phyloP scores from a whole-genome alignment of 2,329 filamentous ascomycete genomes.

The Monosporascus ibericus region DNA sequence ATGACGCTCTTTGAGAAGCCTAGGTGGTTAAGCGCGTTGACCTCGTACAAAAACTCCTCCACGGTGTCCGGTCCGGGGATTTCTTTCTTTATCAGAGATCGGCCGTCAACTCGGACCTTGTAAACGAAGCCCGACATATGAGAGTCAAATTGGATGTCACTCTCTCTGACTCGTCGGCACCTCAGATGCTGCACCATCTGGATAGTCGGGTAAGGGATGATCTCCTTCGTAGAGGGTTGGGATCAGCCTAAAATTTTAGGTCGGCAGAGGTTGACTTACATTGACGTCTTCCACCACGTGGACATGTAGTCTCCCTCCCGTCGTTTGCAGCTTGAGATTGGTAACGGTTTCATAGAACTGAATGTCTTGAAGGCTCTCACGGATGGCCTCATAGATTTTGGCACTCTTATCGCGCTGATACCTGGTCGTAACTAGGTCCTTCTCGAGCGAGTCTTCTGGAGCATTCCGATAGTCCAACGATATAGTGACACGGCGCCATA shows the following conservation, averaged over 20 bases:
- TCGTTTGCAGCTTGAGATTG: constrained; percentile 88
- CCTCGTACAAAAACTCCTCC: constrained; percentile 95
- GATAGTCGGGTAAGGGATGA: constrained; percentile 75
- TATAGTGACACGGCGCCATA: constrained; percentile 84
- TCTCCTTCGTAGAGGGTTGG: constrained; percentile 51
- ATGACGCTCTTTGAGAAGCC: constrained; percentile 72
- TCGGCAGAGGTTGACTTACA: constrained; percentile 33
- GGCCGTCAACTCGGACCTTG: constrained; percentile 68
- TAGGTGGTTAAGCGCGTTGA: constrained; percentile 84
- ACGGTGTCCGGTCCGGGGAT: constrained; percentile 93
- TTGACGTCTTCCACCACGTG: constrained; percentile 97
- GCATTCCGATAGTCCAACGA: constrained; percentile 88
- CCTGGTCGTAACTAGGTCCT: constrained; percentile 68
- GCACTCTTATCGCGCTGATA: constrained; percentile 89
- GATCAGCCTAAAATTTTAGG: constrained; percentile 2
- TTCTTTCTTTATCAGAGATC: constrained; percentile 88
- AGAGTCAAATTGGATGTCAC: constrained; percentile 74
- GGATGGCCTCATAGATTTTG: constrained; percentile 90
- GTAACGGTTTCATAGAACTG: constrained; percentile 96
- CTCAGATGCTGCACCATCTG: constrained; percentile 68
- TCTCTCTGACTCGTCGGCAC: constrained; percentile 62
- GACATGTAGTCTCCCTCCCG: constrained; percentile 81
- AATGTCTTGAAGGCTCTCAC: constrained; percentile 86
- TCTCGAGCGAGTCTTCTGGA: constrained; percentile 75
- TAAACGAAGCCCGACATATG: constrained; percentile 98